These are phyloP conservation scores for Halteria grandinella DNA, from an alignment of 73 alveolate species.

Conservation along the genomic window DNA sequence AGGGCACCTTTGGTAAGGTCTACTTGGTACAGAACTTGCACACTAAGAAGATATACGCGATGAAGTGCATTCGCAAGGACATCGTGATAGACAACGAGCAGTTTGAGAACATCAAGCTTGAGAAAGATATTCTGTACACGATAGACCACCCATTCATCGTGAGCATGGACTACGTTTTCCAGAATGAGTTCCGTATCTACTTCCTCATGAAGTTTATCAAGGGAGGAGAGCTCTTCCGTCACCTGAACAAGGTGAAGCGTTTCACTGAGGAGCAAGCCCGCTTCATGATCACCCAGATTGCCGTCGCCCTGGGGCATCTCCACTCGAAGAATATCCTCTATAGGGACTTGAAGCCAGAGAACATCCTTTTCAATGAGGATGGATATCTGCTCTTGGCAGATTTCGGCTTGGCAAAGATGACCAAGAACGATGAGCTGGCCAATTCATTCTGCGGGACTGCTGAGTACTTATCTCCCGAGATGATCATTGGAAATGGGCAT, in stretches of 20 bases:
- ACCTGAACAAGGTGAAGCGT: slow-evolving; percentile 57
- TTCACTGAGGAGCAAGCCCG: slow-evolving; percentile 81
- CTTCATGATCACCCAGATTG: slow-evolving; percentile 64
- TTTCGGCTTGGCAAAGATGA: slow-evolving; percentile 75
- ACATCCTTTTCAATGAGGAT: slow-evolving; percentile 71
- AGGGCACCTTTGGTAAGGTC: slow-evolving; percentile 93
- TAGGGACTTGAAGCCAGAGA: slow-evolving; percentile 85
- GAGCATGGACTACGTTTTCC: slow-evolving; percentile 91
- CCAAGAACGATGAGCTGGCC: slow-evolving; percentile 46
- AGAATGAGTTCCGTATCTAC: slow-evolving; percentile 70
- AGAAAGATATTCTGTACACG: slow-evolving; percentile 86
- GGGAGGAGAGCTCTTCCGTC: slow-evolving; percentile 87
- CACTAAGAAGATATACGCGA: slow-evolving; percentile 72
- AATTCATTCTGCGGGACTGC: slow-evolving; percentile 81
- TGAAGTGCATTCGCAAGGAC: slow-evolving; percentile 89
- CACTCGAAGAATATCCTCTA: slow-evolving; percentile 74
- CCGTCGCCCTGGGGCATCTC: slow-evolving; percentile 63
- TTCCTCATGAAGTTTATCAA: slow-evolving; percentile 77
- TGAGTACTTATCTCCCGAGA: slow-evolving; percentile 81
- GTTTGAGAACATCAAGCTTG: slow-evolving; percentile 88
- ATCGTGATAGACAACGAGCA: slow-evolving; percentile 85
- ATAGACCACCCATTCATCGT: slow-evolving; percentile 91
- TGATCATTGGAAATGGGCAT: slow-evolving; percentile 82
- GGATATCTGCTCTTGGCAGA: slow-evolving; percentile 76
- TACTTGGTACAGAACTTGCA: slow-evolving; percentile 77